A percentile compares a stretch with the other conserved stretches of the same genome.
Evolutionary conservation across 208 protist species (phyloP).

Genomic region (Leishmania aethiopica): DNA sequence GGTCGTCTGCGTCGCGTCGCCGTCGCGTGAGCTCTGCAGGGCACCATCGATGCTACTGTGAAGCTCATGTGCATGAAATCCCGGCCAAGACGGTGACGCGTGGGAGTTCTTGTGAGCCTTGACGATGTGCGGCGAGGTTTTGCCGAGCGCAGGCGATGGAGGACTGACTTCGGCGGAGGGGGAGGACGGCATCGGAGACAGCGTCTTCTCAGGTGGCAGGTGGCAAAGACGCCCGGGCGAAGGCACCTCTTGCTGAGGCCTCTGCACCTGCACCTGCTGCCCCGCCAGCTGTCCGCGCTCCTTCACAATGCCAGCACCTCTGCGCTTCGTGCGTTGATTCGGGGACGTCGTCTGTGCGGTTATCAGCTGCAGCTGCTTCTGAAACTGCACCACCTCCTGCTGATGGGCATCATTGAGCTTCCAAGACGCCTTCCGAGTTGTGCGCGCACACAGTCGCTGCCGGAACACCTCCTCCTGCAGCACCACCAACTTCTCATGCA

Average conservation of each 20-base stretch:
- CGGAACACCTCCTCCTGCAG: conserved; percentile 56
- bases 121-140: conserved; percentile 4
- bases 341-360: conserved; percentile 35
- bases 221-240: not conserved
- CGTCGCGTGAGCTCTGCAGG: not conserved
- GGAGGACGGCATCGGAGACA: conserved; percentile 3
- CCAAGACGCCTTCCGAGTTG: conserved; percentile 38
- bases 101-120: conserved; percentile 1
- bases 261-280: conserved; percentile 34
- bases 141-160: not conserved
- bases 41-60: not conserved
- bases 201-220: not conserved
- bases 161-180: conserved; percentile 2
- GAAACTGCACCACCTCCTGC: conserved; percentile 55
- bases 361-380: conserved; percentile 45
- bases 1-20: conserved; percentile 28
- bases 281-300: conserved; percentile 26
- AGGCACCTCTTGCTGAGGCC: not conserved
- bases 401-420: conserved; percentile 41
- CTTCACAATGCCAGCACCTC: conserved; percentile 23
- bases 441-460: conserved; percentile 39
- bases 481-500: conserved; percentile 41
- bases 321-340: conserved; percentile 15
- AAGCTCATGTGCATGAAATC: not conserved
- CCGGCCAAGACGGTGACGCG: not conserved